phyloP scores from a whole-genome alignment of 2,329 filamentous ascomycete genomes.

The Acephala macrosclerotiorum region DNA sequence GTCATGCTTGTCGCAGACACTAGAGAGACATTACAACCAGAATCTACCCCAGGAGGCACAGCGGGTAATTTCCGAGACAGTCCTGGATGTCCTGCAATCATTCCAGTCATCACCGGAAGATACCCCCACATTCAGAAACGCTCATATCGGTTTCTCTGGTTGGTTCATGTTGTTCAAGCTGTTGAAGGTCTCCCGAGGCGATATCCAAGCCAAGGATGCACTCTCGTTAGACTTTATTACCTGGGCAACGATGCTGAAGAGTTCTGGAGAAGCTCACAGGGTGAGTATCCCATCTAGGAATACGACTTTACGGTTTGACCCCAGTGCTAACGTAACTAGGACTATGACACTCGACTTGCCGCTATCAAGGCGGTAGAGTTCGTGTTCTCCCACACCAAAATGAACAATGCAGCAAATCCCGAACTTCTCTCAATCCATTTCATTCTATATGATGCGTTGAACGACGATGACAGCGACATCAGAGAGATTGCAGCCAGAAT shows the following conservation, averaged over 20 bases:
- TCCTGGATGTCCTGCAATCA: background rate
- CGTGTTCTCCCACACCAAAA: constrained; percentile 31
- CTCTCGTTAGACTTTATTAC: background rate
- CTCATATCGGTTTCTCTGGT: background rate
- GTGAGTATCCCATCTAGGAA: constrained; percentile 5
- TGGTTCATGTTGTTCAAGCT: background rate
- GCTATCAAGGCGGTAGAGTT: constrained; percentile 56
- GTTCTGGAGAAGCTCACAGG: constrained; percentile 7
- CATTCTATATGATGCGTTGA: constrained; percentile 12
- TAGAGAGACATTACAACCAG: background rate
- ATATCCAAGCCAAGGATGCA: background rate
- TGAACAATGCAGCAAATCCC: background rate
- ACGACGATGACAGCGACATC: constrained; percentile 26
- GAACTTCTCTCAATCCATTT: constrained; percentile 9
- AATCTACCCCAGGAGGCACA: background rate
- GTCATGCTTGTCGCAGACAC: background rate
- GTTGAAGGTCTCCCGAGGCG: too few relatives aligned
- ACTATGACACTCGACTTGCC: constrained; percentile 64
- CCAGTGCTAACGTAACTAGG: constrained; percentile 50
- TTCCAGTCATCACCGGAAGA: background rate
- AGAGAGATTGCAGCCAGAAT: constrained; percentile 28
- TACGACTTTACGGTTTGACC: too few relatives aligned
- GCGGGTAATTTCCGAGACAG: background rate
- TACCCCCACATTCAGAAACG: background rate
- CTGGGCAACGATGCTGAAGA: constrained; percentile 11